Evolutionary conservation across 495 filamentous ascomycete genomes (phyloP), one percentile per base, ranked within the genome.

Genomic region (Filosporella fistucella): DNA sequence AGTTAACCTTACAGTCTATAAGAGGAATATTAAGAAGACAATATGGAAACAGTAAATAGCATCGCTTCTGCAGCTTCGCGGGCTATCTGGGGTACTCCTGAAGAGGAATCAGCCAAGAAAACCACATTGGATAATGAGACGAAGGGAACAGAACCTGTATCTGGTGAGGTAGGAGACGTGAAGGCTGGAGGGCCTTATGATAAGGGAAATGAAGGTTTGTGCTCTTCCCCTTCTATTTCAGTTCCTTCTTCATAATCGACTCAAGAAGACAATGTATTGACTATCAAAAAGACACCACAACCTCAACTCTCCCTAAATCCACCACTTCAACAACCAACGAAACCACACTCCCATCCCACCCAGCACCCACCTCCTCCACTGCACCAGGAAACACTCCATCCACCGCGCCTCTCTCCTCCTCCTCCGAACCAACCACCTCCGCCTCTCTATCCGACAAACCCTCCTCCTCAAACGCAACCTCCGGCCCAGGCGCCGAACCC

Each of bases 131-230:
- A 32, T 12, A 49, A 50, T 33, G 51, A 70, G 49, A 47, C 46
- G 0, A 16, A 9, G 3, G 55, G 55, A 17, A 12, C 44, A 24
- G 78, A 82, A 58, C 78, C 77, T 18, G 53, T 77, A 38, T 75
- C 71, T 22, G 77, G 78, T 32, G 59, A 68, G 35, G 53, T 59
- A 12, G 78, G 78, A 16, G 67, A 80, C 44, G 70, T 70, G 12
- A 60, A 63, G n/a, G 69, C 69, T 36, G 76, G 75, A n/a, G 72
- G 79, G 60, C 78, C 77, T 0, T 82, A 74, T 48, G 78, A 82
- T 49, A 71, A 70, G 18, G 78, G 78, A 42, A 82, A 80, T 57
- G 61, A 20, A n/a, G 53, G 51, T 58, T 8, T 10, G 37, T 44
- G 7, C 22, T 39, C 9, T 37, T 5, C 26, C 30, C 10, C 16